Conservation (phyloP, 495 filamentous ascomycete genomes). For the Tuber microsphaerosporum region DNA sequence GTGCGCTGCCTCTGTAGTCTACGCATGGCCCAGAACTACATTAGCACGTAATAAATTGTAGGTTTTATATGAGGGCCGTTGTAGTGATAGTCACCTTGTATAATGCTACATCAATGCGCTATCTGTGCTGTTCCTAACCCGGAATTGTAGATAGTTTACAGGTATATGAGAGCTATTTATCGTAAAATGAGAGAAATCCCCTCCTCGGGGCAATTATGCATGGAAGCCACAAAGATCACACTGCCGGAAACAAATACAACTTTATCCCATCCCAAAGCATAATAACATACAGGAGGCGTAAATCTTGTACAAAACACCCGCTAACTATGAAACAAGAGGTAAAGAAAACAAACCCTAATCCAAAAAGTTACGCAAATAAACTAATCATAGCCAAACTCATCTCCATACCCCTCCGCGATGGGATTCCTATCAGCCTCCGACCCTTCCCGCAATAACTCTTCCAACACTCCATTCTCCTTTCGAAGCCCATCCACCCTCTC, state of each 20-base stretch:
- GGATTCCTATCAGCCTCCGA: background rate
- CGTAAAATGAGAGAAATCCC: background rate
- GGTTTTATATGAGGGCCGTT: background rate
- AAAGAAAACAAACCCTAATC: background rate
- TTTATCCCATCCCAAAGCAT: background rate
- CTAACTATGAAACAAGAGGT: background rate
- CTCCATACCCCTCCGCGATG: background rate
- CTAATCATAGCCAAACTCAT: background rate
- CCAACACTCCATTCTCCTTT: slow-evolving; percentile 29
- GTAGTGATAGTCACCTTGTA: background rate
- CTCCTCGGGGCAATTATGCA: background rate
- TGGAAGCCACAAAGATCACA: background rate
- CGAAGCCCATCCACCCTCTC: slow-evolving; percentile 30
- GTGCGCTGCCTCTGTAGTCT: background rate
- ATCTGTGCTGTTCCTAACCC: background rate
- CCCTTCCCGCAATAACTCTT: slow-evolving; percentile 19
- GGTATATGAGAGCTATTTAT: background rate
- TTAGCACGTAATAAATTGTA: background rate
- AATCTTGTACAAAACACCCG: background rate
- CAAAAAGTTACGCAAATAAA: background rate
- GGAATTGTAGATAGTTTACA: background rate
- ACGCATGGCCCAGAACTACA: background rate
- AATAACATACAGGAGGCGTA: background rate
- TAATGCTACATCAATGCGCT: background rate
- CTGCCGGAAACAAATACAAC: background rate